Percentiles rank a stretch among this genome's conserved stretches.
These are phyloP conservation scores for Kodamaea arcana DNA, from an alignment of 1,139 yeast species.

Conservation along the genomic window DNA sequence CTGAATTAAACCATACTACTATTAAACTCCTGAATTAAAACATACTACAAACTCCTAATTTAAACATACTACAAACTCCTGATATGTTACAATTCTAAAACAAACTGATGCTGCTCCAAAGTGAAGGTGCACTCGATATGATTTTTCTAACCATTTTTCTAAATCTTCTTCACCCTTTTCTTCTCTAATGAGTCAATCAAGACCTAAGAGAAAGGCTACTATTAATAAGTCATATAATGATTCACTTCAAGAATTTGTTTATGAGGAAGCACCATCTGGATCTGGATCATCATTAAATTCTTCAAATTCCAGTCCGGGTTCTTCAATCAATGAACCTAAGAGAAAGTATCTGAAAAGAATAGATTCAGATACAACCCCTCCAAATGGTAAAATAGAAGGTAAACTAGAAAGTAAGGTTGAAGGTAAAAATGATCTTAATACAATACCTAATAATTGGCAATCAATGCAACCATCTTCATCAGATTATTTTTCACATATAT, in stretches of 20 bases:
- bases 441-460: constrained; percentile 42
- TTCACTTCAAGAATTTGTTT: constrained; percentile 29
- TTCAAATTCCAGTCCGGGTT: neutral
- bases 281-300: constrained; percentile 4
- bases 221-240: constrained; percentile 42
- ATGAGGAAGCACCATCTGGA: constrained; percentile 20
- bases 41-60: no score
- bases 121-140: no score
- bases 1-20: no score
- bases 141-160: no score
- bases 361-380: neutral
- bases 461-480: constrained; percentile 21
- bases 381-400: neutral
- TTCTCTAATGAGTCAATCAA: constrained; percentile 17
- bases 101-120: no score
- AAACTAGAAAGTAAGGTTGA: neutral
- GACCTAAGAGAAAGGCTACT: constrained; percentile 47
- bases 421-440: neutral
- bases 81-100: no score
- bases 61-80: no score
- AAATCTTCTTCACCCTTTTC: neutral
- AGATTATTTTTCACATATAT: constrained; percentile 36
- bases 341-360: constrained; percentile 3
- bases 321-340: constrained; percentile 2
- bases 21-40: no score